Evolutionary conservation across 257 asterid species (phyloP).

Genomic region (Fraxinus excelsior): DNA sequence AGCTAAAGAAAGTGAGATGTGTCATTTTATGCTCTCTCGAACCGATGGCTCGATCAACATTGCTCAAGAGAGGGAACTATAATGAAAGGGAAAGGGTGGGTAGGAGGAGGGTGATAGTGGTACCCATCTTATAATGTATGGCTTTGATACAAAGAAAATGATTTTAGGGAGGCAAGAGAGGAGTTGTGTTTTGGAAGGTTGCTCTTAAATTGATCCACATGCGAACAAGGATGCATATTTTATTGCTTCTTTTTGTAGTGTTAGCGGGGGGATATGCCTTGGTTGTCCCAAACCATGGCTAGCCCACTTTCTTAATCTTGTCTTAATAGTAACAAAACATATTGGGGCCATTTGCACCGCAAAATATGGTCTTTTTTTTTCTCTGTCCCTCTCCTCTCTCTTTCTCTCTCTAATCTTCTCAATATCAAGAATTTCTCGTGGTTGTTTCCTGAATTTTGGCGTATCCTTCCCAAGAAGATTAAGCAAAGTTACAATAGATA

Average conservation of each 20-base stretch:
- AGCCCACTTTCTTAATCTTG: constrained; percentile 68
- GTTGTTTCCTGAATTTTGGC: neutral
- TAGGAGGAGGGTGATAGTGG: constrained; percentile 4
- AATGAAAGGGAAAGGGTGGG: neutral
- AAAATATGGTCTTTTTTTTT: constrained; percentile 28
- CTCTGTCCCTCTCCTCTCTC: no score
- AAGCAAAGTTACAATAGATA: neutral
- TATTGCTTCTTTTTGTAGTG: constrained; percentile 54
- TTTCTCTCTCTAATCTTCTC: neutral
- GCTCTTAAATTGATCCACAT: constrained; percentile 73
- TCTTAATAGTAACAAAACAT: constrained; percentile 71
- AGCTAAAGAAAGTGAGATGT: no score
- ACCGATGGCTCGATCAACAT: neutral
- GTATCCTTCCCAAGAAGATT: neutral
- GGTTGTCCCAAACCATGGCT: constrained; percentile 72
- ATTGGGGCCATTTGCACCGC: constrained; percentile 64
- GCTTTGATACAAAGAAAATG: constrained; percentile 5
- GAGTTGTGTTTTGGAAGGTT: constrained; percentile 69
- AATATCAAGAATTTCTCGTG: neutral
- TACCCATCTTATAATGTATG: constrained; percentile 14
- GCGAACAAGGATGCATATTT: constrained; percentile 74
- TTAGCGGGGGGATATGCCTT: constrained; percentile 62
- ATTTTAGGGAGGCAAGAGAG: constrained; percentile 29
- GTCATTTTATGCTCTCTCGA: no score
- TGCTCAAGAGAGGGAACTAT: neutral